Base-by-base conservation (phyloP, 345 rosid genomes). In the Boechera stricta region DNA sequence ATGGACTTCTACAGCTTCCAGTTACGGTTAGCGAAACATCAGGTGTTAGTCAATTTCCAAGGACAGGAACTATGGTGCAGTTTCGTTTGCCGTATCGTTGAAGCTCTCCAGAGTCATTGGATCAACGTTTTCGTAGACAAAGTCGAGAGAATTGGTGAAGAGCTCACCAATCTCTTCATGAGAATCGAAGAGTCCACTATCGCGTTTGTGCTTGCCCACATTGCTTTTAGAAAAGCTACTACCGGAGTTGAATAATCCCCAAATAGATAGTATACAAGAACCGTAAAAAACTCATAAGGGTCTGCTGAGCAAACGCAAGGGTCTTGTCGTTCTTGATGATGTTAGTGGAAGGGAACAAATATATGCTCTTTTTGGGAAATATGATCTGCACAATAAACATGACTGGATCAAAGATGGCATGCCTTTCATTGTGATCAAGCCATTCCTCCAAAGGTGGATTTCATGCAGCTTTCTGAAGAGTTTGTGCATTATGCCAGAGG, bases 401-500 rank as follows among this genome's bases (percentile, higher is more conserved):
- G 73, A 69, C 3, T 54, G 73, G 73, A 69, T 69, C 42, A 9
- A 0, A 8, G 54, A 28, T 0, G 81, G 77, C 3, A 65, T 12
- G 78, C 76, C 32, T 77, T 81, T 15, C 8, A 45, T 15, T 5
- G 2, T 18, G 35, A 39, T 13, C 44, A 68, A n/a, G 45, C 13
- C 64, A 24, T 5, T 74, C 68, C 6, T 47, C 49, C 38, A 26
- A 45, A 8, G 3, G 3, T 45, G 10, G 41, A 67, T 28, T 71
- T 42, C 57, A 6, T 45, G 55, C 33, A 58, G 57, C 26, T 78
- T 6, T 64, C 84, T 0, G 18, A 49, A 0, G 12, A n/a, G 8
- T 45, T 75, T 2, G 55, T 72, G 2, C 6, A 31, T 21, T 68
- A 71, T 57, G 71, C 76, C 6, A 7, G 64, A n/a, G 86, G 87